Conservation (phyloP, 1,284 basidiomycete species). For the Chiua sp. region DNA sequence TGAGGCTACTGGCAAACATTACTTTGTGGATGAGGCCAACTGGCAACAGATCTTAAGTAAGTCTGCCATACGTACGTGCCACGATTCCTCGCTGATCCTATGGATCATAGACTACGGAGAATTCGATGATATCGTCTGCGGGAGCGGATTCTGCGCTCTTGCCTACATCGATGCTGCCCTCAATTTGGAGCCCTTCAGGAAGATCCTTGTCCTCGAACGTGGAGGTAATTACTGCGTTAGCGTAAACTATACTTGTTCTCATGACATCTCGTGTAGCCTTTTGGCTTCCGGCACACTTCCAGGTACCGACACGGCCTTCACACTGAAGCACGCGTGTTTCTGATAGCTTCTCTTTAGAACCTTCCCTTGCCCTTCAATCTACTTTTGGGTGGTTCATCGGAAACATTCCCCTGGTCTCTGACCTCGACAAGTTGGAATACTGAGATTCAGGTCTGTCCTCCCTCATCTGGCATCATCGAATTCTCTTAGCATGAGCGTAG, state of each 20-base stretch:
- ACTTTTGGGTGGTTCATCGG: too few relatives aligned
- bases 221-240: constrained; percentile 5
- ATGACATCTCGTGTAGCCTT: not conserved
- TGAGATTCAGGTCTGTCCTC: constrained; percentile 8
- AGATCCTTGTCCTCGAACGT: constrained; percentile 23
- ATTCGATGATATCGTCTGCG: constrained; percentile 15
- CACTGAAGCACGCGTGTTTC: not conserved
- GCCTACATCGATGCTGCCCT: constrained; percentile 29
- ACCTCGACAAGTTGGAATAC: constrained; percentile 5
- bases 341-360: constrained; percentile 1
- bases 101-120: constrained; percentile 4
- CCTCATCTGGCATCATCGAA: too few relatives aligned
- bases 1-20: constrained; percentile 7
- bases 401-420: constrained; percentile 11
- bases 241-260: not conserved
- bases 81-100: too few relatives aligned
- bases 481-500: too few relatives aligned
- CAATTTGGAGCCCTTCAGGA: constrained; percentile 21
- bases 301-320: not conserved
- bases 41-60: constrained; percentile 6
- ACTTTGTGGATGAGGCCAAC: constrained; percentile 9
- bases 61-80: not conserved
- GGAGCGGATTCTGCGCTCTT: constrained; percentile 24
- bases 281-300: constrained; percentile 15
- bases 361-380: constrained; percentile 12